Evolutionary conservation across 148 eudicot species (phyloP).

Genomic region (Rhododendron henanense): DNA sequence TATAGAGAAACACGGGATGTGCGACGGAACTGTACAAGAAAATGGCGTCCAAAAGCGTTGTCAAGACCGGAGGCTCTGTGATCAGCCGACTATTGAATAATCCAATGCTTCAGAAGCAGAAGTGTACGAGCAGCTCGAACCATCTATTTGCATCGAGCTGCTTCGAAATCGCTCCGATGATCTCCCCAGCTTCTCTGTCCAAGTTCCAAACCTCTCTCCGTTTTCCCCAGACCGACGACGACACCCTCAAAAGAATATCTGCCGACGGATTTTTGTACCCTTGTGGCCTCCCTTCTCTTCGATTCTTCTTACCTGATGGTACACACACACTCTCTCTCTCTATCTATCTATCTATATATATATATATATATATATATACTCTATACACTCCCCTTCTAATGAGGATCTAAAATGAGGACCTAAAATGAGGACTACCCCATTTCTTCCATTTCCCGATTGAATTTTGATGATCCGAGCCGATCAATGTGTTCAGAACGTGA

Average conservation of each 20-base stretch:
- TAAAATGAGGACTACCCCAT: no score
- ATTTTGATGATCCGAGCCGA: no score
- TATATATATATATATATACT: no score
- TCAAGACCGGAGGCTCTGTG: conserved; percentile 46
- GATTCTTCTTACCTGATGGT: conserved; percentile 77
- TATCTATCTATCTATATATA: not conserved
- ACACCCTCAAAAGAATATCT: conserved; percentile 20
- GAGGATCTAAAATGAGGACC: no score
- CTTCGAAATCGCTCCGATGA: conserved; percentile 15
- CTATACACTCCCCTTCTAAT: no score
- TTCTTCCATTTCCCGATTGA: no score
- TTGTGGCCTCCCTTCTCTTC: conserved; percentile 64
- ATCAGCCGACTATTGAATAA: conserved; percentile 39
- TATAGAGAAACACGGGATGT: no score
- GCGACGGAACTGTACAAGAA: not conserved
- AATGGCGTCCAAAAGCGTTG: conserved; percentile 63
- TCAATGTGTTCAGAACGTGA: no score
- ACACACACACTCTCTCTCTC: not conserved
- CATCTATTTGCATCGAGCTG: conserved; percentile 7
- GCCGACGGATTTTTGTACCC: conserved; percentile 44
- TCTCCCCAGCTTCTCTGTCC: conserved; percentile 18
- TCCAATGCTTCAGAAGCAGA: conserved; percentile 5
- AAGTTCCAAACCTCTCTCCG: conserved; percentile 20
- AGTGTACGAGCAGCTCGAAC: not conserved
- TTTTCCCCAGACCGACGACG: conserved; percentile 38